A percentile compares a stretch with the other conserved stretches of the same genome.
Evolutionary conservation across 176 grass and related monocot species (phyloP).

Genomic region (Triticum urartu): DNA sequence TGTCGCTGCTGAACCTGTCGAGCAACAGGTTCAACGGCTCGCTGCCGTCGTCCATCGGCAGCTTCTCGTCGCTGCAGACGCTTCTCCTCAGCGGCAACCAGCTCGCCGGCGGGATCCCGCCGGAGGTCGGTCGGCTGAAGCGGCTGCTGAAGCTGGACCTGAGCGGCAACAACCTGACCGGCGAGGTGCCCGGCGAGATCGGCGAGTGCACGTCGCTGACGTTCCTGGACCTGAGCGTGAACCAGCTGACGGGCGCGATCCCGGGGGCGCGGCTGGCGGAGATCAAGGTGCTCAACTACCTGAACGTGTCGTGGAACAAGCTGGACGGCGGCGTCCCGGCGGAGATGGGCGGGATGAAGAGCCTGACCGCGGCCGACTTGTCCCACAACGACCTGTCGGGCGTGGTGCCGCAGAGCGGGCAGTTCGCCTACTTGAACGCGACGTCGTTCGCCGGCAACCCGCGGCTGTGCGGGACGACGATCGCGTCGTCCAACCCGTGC

Average conservation of each 20-base stretch:
- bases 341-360: conserved; percentile 72
- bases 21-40: conserved; percentile 63
- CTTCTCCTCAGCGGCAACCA: conserved; percentile 62
- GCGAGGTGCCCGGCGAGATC: conserved; percentile 51
- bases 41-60: conserved; percentile 56
- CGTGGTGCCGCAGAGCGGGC: conserved; percentile 55
- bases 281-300: conserved; percentile 70
- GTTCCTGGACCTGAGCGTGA: conserved; percentile 76
- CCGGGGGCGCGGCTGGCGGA: conserved; percentile 36
- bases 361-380: conserved; percentile 67
- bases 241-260: conserved; percentile 45
- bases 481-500: conserved; percentile 37
- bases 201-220: conserved; percentile 63
- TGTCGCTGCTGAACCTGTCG: conserved; percentile 66
- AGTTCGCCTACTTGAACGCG: conserved; percentile 70
- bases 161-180: conserved; percentile 62
- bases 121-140: conserved; percentile 41
- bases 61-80: conserved; percentile 61
- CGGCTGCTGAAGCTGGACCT: conserved; percentile 73
- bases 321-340: conserved; percentile 46
- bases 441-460: conserved; percentile 66
- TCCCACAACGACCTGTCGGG: conserved; percentile 76
- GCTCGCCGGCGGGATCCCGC: conserved; percentile 45
- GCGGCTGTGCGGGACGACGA: conserved; percentile 37
- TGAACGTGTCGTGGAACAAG: conserved; percentile 80